Evolutionary conservation across 306 rosid genomes (phyloP), one percentile per base, ranked within the genome.

Genomic region (Canavalia ensiformis): DNA sequence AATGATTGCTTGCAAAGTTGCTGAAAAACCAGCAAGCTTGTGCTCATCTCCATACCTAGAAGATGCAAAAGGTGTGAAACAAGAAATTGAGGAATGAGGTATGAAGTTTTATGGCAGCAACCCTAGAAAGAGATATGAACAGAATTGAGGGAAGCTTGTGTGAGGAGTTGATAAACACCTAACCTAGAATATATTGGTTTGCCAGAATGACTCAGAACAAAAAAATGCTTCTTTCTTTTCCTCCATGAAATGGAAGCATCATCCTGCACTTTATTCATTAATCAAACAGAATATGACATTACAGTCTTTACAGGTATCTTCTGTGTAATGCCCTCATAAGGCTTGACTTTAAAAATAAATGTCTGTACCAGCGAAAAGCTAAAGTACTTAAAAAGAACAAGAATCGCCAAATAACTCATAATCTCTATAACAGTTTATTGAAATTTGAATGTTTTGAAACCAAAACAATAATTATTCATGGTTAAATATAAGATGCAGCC

Each of bases 21-120:
- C 98, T 33, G 97, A 92, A 89, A 94, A 94, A 82, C 98, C 98
- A 47, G 98, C 97, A 85, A 94, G 95, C 83, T 91, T 94, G 91
- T 94, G 92, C 77, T 92, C 98, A 63, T 94, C 98, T 46, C 98
- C 98, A 34, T 94, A 89, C 88, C 98, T 94, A 81, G 54, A 75
- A 76, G 30, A 59, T 76, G 84, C 49, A 75, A 72, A 39, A 79
- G 70, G 70, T 75, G 75, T 37, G 67, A 84, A 78, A 77, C 41
- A 76, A 73, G 55, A 68, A 70, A 84, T 30, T 72, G 62, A 63
- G 57, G 76, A 77, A 34, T 30, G 4, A 8, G 52, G 35, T 63
- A 85, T 49, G 84, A 56, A 35, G 39, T 47, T 63, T 18, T 51
- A 60, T 69, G 73, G 63, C 18, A 30, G 56, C 33, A 75, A 75